Evolutionary conservation across 2,329 filamentous ascomycete genomes (phyloP).

Genomic region (Lachnellula hyalina): DNA sequence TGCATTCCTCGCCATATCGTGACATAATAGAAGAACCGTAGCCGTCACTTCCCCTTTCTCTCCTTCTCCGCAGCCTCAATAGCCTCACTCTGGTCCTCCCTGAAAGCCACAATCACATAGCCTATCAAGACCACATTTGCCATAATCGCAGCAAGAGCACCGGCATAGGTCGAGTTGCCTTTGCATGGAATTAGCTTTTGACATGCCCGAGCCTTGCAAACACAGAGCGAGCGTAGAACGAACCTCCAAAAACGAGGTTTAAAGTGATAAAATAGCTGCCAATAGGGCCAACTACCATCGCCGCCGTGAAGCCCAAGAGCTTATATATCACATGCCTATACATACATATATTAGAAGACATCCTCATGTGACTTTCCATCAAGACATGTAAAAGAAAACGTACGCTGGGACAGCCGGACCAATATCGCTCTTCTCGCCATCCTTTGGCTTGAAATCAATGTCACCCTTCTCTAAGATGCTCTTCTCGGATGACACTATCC

Average conservation of each 20-base stretch:
- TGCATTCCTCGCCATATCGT: background rate
- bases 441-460: conserved; percentile 35
- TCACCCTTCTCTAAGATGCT: conserved; percentile 58
- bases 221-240: conserved; percentile 15
- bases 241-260: conserved; percentile 64
- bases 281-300: conserved; percentile 85
- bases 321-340: conserved; percentile 78
- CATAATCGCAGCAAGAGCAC: conserved; percentile 77
- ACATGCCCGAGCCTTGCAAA: background rate
- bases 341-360: conserved; percentile 1
- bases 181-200: conserved; percentile 1
- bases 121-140: conserved; percentile 86
- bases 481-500: conserved; percentile 62
- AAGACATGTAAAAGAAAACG: conserved; percentile 31
- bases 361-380: conserved; percentile 12
- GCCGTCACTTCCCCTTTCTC: conserved; percentile 4
- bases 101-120: conserved; percentile 91
- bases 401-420: conserved; percentile 80
- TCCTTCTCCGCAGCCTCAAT: conserved; percentile 41
- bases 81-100: conserved; percentile 60
- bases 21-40: background rate
- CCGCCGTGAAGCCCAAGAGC: conserved; percentile 81
- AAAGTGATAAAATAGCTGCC: conserved; percentile 83
- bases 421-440: conserved; percentile 61
- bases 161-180: conserved; percentile 89